Conservation (phyloP, 495 filamentous ascomycete genomes). For the Cercophora samala region DNA sequence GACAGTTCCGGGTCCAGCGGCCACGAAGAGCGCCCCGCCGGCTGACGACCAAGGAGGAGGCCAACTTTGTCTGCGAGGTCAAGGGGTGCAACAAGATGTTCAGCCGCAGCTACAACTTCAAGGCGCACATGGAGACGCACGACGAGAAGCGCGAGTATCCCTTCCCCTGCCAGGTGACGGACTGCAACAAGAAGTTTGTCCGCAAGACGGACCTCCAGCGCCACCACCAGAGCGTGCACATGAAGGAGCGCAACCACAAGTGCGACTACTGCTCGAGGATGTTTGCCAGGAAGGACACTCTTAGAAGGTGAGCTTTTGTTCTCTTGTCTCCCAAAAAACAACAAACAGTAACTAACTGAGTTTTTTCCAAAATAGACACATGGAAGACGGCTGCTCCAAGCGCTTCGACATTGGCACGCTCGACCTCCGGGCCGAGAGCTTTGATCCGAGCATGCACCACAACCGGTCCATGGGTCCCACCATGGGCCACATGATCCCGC, state of each 20-base stretch:
- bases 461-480: conserved; percentile 24
- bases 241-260: conserved; percentile 65
- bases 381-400: conserved; percentile 76
- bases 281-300: conserved; percentile 81
- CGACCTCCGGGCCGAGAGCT: conserved; percentile 43
- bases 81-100: conserved; percentile 75
- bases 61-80: conserved; percentile 69
- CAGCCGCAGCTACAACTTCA: conserved; percentile 85
- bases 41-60: conserved; percentile 67
- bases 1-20: conserved; percentile 39
- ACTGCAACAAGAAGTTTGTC: conserved; percentile 72
- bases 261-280: conserved; percentile 69
- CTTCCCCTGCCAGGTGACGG: conserved; percentile 60
- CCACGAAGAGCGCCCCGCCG: conserved; percentile 50
- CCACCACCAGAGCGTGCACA: conserved; percentile 80
- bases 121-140: conserved; percentile 86
- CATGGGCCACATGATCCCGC: conserved; percentile 27
- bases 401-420: conserved; percentile 58
- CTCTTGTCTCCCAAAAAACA: not conserved
- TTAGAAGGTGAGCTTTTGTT: conserved; percentile 59
- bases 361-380: conserved; percentile 52
- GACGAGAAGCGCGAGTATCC: conserved; percentile 69
- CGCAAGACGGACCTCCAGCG: conserved; percentile 81
- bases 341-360: conserved; percentile 12
- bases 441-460: conserved; percentile 27